Percentiles rank a stretch among this genome's conserved stretches.
These are phyloP conservation scores for Dothistroma pini DNA, from an alignment of 2,329 filamentous ascomycete genomes.

Conservation along the genomic window DNA sequence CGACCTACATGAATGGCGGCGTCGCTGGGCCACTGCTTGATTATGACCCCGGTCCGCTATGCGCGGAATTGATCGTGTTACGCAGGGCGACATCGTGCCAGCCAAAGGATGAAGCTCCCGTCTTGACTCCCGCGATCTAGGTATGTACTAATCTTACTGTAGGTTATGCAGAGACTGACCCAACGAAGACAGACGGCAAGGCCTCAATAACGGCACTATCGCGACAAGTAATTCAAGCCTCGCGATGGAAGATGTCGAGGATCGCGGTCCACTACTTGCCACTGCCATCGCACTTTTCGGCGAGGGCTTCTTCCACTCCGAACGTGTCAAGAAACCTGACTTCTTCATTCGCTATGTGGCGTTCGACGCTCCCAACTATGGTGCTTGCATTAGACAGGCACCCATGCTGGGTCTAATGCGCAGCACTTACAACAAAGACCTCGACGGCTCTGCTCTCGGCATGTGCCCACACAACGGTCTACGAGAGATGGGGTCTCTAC, in stretches of 20 bases:
- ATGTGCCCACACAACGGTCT: background rate
- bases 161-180: background rate
- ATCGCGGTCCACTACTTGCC: background rate
- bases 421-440: background rate
- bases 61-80: background rate
- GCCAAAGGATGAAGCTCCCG: background rate
- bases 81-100: background rate
- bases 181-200: background rate
- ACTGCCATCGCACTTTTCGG: background rate
- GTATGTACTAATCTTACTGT: background rate
- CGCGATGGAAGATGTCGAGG: background rate
- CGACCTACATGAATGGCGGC: slow-evolving; percentile 30
- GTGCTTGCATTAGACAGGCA: background rate
- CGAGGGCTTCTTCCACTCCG: background rate
- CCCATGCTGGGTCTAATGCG: background rate
- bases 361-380: background rate
- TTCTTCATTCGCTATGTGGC: background rate
- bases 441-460: background rate
- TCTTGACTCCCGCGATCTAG: background rate
- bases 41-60: background rate
- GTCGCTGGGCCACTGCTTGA: slow-evolving; percentile 16
- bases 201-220: background rate
- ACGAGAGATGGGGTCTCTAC: background rate
- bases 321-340: background rate
- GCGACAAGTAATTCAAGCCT: background rate